phyloP scores from a whole-genome alignment of 441 rosid species.

The Melastoma candidum region DNA sequence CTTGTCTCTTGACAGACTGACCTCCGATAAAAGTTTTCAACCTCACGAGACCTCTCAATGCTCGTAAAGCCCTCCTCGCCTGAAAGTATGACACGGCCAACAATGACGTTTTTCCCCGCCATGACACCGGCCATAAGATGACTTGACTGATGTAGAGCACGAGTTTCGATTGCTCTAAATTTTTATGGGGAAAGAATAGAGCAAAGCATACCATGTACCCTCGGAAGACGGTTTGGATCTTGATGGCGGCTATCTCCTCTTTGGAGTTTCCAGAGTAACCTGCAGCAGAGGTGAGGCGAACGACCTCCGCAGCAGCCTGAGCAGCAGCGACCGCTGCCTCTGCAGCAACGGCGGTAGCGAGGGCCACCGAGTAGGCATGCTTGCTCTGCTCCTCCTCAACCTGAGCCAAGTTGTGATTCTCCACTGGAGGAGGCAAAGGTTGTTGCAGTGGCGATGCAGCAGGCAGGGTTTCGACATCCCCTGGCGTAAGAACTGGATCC shows the following conservation, averaged over 20 bases:
- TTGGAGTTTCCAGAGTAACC: conserved; percentile 52
- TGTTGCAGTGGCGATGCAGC: conserved; percentile 8
- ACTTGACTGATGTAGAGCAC: too few species aligned
- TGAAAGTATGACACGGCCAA: conserved; percentile 12
- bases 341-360: conserved; percentile 82
- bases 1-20: conserved; percentile 73
- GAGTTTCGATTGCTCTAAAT: too few species aligned
- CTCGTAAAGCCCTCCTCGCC: conserved; percentile 87
- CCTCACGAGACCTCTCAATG: conserved; percentile 79
- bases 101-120: too few species aligned
- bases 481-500: conserved; percentile 22
- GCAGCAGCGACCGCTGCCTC: conserved; percentile 90
- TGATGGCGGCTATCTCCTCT: conserved; percentile 78
- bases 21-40: conserved; percentile 65
- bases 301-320: conserved; percentile 93
- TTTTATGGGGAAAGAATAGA: neutral
- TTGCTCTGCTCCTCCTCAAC: conserved; percentile 62
- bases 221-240: conserved; percentile 80
- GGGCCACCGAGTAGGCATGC: conserved; percentile 73
- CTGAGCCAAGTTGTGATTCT: conserved; percentile 37
- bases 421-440: neutral
- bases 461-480: conserved; percentile 22
- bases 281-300: conserved; percentile 46
- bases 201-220: conserved; percentile 53
- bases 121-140: too few species aligned